Conservation (phyloP, 305 asterid genomes). For the Fraxinus dipetala region DNA sequence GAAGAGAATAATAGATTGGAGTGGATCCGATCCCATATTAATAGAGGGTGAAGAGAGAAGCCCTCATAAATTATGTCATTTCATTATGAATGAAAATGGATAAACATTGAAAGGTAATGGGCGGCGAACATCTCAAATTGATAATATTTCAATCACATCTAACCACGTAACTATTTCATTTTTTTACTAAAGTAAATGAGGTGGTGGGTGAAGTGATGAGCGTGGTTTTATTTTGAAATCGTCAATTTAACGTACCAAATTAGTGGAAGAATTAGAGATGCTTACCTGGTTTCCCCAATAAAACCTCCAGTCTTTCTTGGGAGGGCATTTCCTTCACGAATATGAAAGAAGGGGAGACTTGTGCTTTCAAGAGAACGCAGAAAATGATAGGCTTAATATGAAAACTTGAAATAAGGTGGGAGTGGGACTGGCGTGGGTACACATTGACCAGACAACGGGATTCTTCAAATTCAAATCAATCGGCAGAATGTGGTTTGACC, state of each 20-base stretch:
- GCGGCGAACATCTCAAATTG: too few species aligned
- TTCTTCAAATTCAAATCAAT: background rate
- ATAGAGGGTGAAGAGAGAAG: too few species aligned
- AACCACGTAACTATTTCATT: background rate
- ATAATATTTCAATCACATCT: background rate
- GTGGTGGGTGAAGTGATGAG: background rate
- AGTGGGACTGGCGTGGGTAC: background rate
- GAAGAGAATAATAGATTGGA: too few species aligned
- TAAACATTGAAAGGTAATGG: too few species aligned
- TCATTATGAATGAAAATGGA: too few species aligned
- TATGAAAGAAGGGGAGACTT: background rate
- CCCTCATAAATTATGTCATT: too few species aligned
- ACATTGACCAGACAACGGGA: background rate
- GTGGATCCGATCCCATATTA: too few species aligned
- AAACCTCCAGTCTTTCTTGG: background rate
- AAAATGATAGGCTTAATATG: background rate
- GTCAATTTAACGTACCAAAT: background rate
- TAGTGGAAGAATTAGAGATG: background rate
- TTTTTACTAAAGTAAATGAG: background rate
- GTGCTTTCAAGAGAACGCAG: background rate
- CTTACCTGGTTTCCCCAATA: background rate
- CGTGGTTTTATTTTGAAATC: too few species aligned
- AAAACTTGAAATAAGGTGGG: too few species aligned
- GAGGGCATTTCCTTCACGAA: background rate
- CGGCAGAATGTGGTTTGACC: too few species aligned